phyloP scores from a whole-genome alignment of 1,284 basidiomycete species.

The Heliocybe sulcata region DNA sequence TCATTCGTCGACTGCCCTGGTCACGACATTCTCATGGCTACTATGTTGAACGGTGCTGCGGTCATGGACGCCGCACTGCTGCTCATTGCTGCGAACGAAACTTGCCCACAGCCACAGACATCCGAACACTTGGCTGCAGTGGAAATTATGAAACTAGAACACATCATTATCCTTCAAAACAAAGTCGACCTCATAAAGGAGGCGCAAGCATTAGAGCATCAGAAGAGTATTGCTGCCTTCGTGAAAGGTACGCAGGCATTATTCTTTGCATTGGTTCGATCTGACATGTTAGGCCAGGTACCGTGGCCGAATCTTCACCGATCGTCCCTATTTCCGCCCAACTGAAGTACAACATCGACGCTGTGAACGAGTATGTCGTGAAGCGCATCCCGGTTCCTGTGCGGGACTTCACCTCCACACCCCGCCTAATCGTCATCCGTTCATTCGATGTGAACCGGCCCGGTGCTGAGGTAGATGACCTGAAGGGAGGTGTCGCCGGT shows the following conservation, averaged over 20 bases:
- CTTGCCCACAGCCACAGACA: slow-evolving; percentile 98
- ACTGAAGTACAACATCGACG: slow-evolving; percentile 98
- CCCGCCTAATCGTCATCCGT: slow-evolving; percentile 95
- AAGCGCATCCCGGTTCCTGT: slow-evolving; percentile 93
- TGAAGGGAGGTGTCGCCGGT: slow-evolving; percentile 97
- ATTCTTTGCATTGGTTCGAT: slow-evolving; percentile 1
- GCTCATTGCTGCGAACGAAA: slow-evolving; percentile 95
- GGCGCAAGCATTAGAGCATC: slow-evolving; percentile 85
- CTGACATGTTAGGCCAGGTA: slow-evolving; percentile 47
- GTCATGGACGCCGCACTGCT: slow-evolving; percentile 99
- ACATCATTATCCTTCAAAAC: slow-evolving; percentile 98
- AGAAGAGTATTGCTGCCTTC: slow-evolving; percentile 89
- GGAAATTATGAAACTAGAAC: slow-evolving; percentile 98
- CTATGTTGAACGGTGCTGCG: slow-evolving; percentile 99
- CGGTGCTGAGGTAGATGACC: slow-evolving; percentile 92
- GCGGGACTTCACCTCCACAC: slow-evolving; percentile 89
- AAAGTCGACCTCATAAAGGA: slow-evolving; percentile 97
- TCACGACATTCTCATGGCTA: slow-evolving; percentile 98
- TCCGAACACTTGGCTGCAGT: slow-evolving; percentile 98
- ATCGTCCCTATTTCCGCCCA: slow-evolving; percentile 99
- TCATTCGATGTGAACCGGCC: slow-evolving; percentile 99
- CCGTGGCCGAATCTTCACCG: slow-evolving; percentile 93
- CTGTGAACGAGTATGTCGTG: slow-evolving; percentile 99
- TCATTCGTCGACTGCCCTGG: slow-evolving; percentile 97
- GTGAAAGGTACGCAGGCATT: slow-evolving; percentile 66